Base-by-base conservation (phyloP, 169 alveolate genomes). In the Toxoplasma gondii region DNA sequence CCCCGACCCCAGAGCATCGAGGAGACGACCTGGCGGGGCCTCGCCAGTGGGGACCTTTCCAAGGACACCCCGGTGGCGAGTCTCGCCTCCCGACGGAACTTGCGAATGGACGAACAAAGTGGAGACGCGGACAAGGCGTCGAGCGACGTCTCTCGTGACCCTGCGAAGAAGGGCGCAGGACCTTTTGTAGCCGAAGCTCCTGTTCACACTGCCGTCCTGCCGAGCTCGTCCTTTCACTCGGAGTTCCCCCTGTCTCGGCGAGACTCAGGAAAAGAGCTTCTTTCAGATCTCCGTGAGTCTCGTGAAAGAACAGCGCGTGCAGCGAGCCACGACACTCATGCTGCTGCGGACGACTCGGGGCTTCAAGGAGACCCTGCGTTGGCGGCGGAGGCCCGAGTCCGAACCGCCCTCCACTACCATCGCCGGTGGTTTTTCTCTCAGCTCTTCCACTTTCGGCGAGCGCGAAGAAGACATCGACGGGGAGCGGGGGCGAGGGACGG, bases 361-460 rank as follows among this genome's bases (percentile, higher is more conserved):
- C 58, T 49, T 4, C 58, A 4, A 7, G 58, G 58, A 12, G 58
- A 4, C 58, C 58, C 58, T 4, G 82, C 34, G 82, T 29, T 34
- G 82, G 44, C 45, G 39, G 39, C 45, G 27, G 86, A 78, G 86
- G 45, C 86, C 45, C 86, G 43, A 36, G 86, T 78, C 39, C 86
- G 45, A 27, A 78, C 45, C 22, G 86, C 86, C 9, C 86, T 86
- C 39, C 70, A 86, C 44, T 86, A 86, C 43, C 92, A 86, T 38
- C 92, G 92, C 41, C 7, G 92, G n/a, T 86, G 92, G 92, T 86
- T 49, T 54, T 86, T 49, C 45, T 43, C 31, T 78, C 92, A 86
- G 92, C 92, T 86, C 43, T 80, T 29, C 31, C 80, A 86, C 80
- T 86, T 86, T 39, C 45, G 80, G 45, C 70, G 92, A 27, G 49